Evolutionary conservation across 176 grass and related monocot species (phyloP).

Genomic region (Carex kokanica): DNA sequence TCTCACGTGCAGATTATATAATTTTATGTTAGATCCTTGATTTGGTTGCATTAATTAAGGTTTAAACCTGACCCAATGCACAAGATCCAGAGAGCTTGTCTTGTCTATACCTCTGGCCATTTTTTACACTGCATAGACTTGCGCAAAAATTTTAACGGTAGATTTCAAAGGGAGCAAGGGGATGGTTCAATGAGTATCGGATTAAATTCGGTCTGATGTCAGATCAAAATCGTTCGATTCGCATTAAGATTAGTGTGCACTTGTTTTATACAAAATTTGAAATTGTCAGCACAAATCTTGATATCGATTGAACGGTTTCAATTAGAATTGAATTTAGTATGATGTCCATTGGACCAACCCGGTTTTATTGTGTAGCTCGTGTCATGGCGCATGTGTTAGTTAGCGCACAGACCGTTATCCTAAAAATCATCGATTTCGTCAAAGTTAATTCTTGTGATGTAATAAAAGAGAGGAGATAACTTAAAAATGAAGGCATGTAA

Average conservation of each 20-base stretch:
- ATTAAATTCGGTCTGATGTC: too few species aligned
- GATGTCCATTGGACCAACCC: too few species aligned
- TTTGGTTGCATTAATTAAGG: slow-evolving; percentile 19
- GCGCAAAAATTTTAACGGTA: not conserved
- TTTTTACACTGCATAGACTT: not conserved
- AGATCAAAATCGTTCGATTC: too few species aligned
- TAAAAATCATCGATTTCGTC: not conserved
- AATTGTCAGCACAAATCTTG: too few species aligned
- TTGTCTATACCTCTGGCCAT: not conserved
- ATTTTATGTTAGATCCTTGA: slow-evolving; percentile 2
- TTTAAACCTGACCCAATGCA: slow-evolving; percentile 16
- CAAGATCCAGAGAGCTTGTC: slow-evolving; percentile 19
- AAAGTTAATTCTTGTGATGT: not conserved
- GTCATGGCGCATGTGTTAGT: not conserved
- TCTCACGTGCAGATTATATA: slow-evolving; percentile 32
- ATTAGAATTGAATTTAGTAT: too few species aligned
- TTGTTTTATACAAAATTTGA: too few species aligned
- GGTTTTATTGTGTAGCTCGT: not conserved
- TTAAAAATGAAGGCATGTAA: not conserved
- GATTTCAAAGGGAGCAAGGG: not conserved
- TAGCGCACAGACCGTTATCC: not conserved
- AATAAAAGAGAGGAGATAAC: not conserved
- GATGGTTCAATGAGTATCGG: too few species aligned
- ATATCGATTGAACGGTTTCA: too few species aligned
- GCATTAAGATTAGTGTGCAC: too few species aligned